A percentile compares a stretch with the other conserved stretches of the same genome.
Conservation (phyloP, 2,329 filamentous ascomycete species). For the Fusarium oligoseptatum region DNA sequence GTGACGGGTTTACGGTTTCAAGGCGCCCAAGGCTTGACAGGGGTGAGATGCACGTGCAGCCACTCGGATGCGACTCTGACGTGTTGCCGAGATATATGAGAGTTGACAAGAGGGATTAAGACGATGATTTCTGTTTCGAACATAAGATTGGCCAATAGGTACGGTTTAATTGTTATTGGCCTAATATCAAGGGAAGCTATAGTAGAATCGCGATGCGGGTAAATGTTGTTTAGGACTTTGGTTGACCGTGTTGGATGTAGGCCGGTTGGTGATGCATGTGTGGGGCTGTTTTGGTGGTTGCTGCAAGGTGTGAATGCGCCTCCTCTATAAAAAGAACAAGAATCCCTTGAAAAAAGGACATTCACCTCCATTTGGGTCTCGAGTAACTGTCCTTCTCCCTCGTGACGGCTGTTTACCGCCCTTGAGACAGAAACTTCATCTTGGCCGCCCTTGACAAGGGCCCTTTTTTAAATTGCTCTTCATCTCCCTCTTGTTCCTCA, state of each 20-base stretch:
- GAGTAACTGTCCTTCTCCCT: neutral
- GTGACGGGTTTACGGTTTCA: slow-evolving; percentile 42
- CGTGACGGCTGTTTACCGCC: neutral
- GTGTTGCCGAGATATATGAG: slow-evolving; percentile 1
- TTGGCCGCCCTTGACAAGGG: slow-evolving; percentile 22
- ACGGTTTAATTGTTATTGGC: neutral
- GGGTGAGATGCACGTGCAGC: slow-evolving; percentile 40
- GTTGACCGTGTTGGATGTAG: slow-evolving; percentile 10
- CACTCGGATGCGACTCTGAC: slow-evolving; percentile 30
- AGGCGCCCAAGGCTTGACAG: slow-evolving; percentile 30
- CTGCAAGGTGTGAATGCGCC: slow-evolving; percentile 20
- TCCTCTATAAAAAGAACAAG: slow-evolving; percentile 38
- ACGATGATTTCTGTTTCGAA: neutral
- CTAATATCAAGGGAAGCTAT: neutral
- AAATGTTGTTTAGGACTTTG: neutral
- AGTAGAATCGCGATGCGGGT: neutral
- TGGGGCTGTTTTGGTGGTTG: slow-evolving; percentile 25
- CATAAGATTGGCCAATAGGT: neutral
- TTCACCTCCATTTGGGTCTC: neutral
- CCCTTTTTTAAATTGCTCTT: slow-evolving; percentile 10
- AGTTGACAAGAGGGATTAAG: neutral
- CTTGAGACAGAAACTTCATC: neutral
- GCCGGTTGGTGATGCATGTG: slow-evolving; percentile 8
- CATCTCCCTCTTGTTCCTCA: neutral
- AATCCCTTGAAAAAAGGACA: slow-evolving; percentile 15